Base-by-base conservation (phyloP, 345 rosid species). In the Aquilaria yunnanensis region DNA sequence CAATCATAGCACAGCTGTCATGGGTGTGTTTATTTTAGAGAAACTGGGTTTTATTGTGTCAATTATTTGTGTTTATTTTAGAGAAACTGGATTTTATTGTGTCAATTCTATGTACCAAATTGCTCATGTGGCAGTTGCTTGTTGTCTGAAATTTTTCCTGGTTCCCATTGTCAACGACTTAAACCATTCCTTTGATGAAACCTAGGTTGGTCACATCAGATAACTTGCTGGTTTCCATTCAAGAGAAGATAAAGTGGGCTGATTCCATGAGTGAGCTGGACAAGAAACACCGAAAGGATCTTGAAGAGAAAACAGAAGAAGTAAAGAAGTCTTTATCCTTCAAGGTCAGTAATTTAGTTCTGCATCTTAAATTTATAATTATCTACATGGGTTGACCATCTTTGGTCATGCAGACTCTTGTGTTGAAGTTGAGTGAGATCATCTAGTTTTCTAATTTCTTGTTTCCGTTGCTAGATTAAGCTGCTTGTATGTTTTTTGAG, bases 221-320 rank as follows among this genome's bases (percentile, higher is more conserved):
- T 61, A 81, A 77, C 74, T 82, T 91, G 59, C 96, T 95, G 23
- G 70, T 78, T 46, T 73, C 97, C 9, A 89, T 95, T 78, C 96
- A 91, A 82, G 96, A 95, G 77, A 91, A 86, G 83, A 87, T 95
- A 62, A 95, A 91, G 70, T 95, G 99, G 99, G 99, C 97, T 37
- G 99, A 95, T 78, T 73, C 71, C n/a, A 91, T 84, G 96, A 84
- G 92, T 70, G 99, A 91, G 60, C 62, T 72, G 73, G 91, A 91
- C 81, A 88, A 84, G 78, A 87, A 81, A 74, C 96, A 88, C 47
- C 75, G 69, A 23, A 91, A 89, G 81, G 99, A 91, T 55, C 80
- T 86, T 5, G 92, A 89, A 64, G 96, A 87, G 64, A 73, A 63
- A 70, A 80, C 83, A 69, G 99, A 91, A 74, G 96, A 94, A 57